Conservation (phyloP, 2,329 filamentous ascomycete genomes). For the Aspergillus tubingensis region DNA sequence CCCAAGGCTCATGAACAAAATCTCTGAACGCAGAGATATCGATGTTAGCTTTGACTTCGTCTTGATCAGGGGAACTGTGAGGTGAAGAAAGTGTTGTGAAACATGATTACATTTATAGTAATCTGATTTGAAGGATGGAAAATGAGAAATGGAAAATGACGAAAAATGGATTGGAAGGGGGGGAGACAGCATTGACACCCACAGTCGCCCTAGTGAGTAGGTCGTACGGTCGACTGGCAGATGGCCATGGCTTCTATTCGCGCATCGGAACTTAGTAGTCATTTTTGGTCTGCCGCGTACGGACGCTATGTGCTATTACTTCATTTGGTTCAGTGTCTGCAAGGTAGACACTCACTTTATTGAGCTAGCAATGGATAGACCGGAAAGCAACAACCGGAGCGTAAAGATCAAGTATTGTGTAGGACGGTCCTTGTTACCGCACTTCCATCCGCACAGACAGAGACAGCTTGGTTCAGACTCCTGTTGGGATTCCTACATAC, state of each 20-base stretch:
- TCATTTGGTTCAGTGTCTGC: background rate
- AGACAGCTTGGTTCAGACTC: too few relatives aligned
- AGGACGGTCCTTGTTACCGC: background rate
- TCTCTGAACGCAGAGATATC: background rate
- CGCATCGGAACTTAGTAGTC: background rate
- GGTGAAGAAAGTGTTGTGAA: background rate
- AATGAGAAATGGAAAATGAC: too few relatives aligned
- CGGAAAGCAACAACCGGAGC: background rate
- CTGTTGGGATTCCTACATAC: too few relatives aligned
- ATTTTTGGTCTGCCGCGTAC: background rate
- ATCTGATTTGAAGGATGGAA: too few relatives aligned
- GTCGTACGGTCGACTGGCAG: background rate
- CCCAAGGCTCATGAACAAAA: background rate
- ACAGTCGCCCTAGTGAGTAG: background rate
- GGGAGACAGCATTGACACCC: background rate
- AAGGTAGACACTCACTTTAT: background rate
- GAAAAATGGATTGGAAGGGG: background rate
- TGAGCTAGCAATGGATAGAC: background rate
- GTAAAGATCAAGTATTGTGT: background rate
- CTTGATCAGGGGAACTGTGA: background rate
- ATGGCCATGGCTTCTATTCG: conserved; percentile 1
- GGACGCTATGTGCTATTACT: background rate
- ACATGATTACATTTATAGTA: background rate
- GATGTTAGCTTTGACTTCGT: background rate
- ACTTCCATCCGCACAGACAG: too few relatives aligned